Evolutionary conservation across 495 filamentous ascomycete species (phyloP).

Genomic region (Antarctomyces pellizariae): DNA sequence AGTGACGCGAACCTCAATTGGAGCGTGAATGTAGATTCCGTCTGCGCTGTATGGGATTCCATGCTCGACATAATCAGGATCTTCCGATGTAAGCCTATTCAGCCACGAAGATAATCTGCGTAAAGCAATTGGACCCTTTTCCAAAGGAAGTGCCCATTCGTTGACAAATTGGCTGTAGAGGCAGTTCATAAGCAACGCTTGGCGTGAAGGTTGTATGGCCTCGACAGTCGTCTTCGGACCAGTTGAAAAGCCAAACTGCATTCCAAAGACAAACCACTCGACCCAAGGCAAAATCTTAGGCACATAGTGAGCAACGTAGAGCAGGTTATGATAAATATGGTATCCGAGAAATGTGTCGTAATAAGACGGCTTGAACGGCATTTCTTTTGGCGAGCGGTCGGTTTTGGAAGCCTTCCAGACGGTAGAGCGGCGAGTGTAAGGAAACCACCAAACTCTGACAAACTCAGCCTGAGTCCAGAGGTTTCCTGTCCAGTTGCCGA

Average conservation of each 20-base stretch:
- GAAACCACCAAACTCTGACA: conserved; percentile 91
- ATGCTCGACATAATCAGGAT: conserved; percentile 29
- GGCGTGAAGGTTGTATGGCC: conserved; percentile 56
- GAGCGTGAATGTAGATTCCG: conserved; percentile 73
- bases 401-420: conserved; percentile 72
- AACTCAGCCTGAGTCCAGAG: conserved; percentile 77
- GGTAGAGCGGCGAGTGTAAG: conserved; percentile 65
- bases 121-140: conserved; percentile 74
- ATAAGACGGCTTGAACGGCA: conserved; percentile 26
- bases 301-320: conserved; percentile 53
- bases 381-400: conserved; percentile 16
- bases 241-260: conserved; percentile 78
- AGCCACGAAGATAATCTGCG: conserved; percentile 68
- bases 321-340: conserved; percentile 69
- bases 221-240: conserved; percentile 27
- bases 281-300: conserved; percentile 64
- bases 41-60: conserved; percentile 62
- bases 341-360: conserved; percentile 67
- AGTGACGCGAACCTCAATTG: conserved; percentile 75
- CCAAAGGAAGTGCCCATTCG: conserved; percentile 88
- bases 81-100: conserved; percentile 27
- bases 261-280: conserved; percentile 85
- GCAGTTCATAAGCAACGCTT: conserved; percentile 84
- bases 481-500: conserved; percentile 44
- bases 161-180: conserved; percentile 93